Conservation (phyloP, 495 filamentous ascomycete species). For the Stereocaulon alpinum region DNA sequence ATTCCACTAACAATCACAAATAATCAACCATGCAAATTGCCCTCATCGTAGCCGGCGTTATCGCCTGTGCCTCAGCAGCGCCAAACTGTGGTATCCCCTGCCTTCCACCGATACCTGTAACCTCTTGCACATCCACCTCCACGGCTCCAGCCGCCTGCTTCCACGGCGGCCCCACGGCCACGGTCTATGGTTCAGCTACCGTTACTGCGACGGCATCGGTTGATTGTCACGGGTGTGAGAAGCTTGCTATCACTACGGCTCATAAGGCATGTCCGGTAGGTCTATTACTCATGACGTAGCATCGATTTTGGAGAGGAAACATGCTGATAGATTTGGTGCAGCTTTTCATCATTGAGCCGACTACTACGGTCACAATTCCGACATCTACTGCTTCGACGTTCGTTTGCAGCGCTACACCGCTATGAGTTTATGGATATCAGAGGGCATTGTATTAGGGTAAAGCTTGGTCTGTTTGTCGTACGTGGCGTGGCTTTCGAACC, state of each 20-base stretch:
- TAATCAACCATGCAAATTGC: neutral
- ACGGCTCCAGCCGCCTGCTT: neutral
- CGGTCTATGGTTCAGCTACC: neutral
- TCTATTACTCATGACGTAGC: neutral
- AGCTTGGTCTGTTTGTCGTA: too few relatives aligned
- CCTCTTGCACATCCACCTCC: neutral
- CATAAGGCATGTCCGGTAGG: neutral
- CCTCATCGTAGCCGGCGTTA: neutral
- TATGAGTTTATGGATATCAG: too few relatives aligned
- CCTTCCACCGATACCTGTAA: neutral
- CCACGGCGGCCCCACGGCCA: neutral
- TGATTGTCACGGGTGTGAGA: neutral
- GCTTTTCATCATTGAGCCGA: neutral
- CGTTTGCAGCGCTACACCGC: slow-evolving; percentile 1
- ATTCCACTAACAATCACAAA: neutral
- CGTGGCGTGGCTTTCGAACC: too few relatives aligned
- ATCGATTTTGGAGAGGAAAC: neutral
- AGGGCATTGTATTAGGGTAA: too few relatives aligned
- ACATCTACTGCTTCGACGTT: neutral
- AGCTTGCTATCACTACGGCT: neutral
- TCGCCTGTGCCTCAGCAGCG: neutral
- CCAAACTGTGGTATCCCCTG: slow-evolving; percentile 2
- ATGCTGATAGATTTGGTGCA: neutral
- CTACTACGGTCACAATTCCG: neutral
- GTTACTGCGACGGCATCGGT: neutral